Evolutionary conservation across 192 early-diverging fungal species (phyloP), one percentile per base, ranked within the genome.

Genomic region (Backusella circina): DNA sequence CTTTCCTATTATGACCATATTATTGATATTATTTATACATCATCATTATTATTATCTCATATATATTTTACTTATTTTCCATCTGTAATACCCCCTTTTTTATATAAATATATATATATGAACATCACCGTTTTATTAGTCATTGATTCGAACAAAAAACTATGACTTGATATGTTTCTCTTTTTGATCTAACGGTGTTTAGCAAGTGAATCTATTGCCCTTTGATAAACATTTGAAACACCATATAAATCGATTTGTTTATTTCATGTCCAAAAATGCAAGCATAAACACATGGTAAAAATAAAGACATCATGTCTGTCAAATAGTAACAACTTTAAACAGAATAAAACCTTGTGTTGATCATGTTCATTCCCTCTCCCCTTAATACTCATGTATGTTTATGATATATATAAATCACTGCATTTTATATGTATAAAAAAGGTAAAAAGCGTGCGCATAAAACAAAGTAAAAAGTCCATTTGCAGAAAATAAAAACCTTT

Each of bases 381-480:
- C 15, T 47, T n/a, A n/a, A n/a, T n/a, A n/a, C n/a, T n/a, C n/a
- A n/a, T n/a, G n/a, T n/a, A n/a, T n/a, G 39, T 41, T 41, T 41
- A 41, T 41, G 13, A 1, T 12, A 41, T 61, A 61, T 61, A 61
- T 61, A 61, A 28, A 61, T 61, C 54, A 28, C 54, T 61, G 54
- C 54, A 61, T 61, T 61, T 61, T 61, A 61, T 61, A 61, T 61
- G n/a, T 61, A 33, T 30, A 70, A 70, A 47, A 44, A 28, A 70
- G 26, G 38, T 26, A 47, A 47, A 70, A 70, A 70, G 38, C 5
- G 37, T 13, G 10, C 28, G 10, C 28, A 70, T 10, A 70, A 36
- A 23, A 68, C 21, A 68, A 73, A 73, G 10, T 23, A 39, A 73
- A 66, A 66, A 15, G 65, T 23, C 36, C 21, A 36, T n/a, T 36